phyloP scores from a whole-genome alignment of 2,329 filamentous ascomycete species.

The Bipolaris sorokiniana region DNA sequence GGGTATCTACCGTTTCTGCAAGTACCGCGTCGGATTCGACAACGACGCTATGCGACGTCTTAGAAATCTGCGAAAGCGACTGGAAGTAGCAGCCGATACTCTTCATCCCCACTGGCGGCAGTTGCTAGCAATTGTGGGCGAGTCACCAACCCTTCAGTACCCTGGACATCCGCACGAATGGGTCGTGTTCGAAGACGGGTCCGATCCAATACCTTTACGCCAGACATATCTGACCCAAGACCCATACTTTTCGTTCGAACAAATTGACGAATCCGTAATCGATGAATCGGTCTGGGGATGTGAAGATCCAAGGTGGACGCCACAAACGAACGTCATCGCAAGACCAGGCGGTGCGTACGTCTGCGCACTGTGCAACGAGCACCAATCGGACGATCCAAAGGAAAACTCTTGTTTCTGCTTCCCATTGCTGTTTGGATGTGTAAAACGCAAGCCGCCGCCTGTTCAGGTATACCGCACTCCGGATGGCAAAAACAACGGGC shows the following conservation, averaged over 20 bases:
- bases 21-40: slow-evolving; percentile 63
- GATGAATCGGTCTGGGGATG: slow-evolving; percentile 58
- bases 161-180: slow-evolving; percentile 60
- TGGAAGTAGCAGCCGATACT: slow-evolving; percentile 62
- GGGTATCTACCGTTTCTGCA: slow-evolving; percentile 67
- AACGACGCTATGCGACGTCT: slow-evolving; percentile 58
- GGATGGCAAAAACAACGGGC: slow-evolving; percentile 62
- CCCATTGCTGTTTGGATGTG: slow-evolving; percentile 58
- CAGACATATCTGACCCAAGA: slow-evolving; percentile 58
- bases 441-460: slow-evolving; percentile 50
- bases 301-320: slow-evolving; percentile 57
- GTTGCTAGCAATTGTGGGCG: slow-evolving; percentile 56
- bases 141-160: slow-evolving; percentile 50
- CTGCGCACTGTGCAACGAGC: slow-evolving; percentile 56
- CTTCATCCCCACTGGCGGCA: slow-evolving; percentile 61
- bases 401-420: slow-evolving; percentile 61
- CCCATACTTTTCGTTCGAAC: slow-evolving; percentile 55
- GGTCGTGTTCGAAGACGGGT: slow-evolving; percentile 56
- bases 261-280: slow-evolving; percentile 58
- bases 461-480: slow-evolving; percentile 61
- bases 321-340: slow-evolving; percentile 36
- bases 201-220: slow-evolving; percentile 52
- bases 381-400: slow-evolving; percentile 58
- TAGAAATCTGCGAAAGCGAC: slow-evolving; percentile 52
- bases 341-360: slow-evolving; percentile 40